Conservation (phyloP, 2,329 filamentous ascomycete species). For the Claviceps sp. region DNA sequence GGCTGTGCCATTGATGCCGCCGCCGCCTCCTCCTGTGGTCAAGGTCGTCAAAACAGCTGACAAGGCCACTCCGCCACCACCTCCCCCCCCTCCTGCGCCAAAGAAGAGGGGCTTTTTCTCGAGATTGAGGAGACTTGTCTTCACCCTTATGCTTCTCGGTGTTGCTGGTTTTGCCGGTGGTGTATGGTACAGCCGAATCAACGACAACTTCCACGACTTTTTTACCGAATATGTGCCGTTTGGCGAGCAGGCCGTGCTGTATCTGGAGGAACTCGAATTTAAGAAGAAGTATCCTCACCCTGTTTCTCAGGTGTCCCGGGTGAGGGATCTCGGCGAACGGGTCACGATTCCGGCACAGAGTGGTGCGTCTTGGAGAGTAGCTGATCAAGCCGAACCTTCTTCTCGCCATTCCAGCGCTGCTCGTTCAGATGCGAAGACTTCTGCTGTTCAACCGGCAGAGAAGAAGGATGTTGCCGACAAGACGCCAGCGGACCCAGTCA, state of each 20-base stretch:
- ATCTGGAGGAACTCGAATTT: slow-evolving; percentile 92
- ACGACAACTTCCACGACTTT: slow-evolving; percentile 97
- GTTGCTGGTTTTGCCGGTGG: slow-evolving; percentile 73
- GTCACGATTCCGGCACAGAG: slow-evolving; percentile 77
- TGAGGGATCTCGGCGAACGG: slow-evolving; percentile 48
- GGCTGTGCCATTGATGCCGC: slow-evolving; percentile 18
- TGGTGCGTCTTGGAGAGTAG: slow-evolving; percentile 69
- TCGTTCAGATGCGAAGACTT: slow-evolving; percentile 16
- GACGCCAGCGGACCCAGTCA: slow-evolving; percentile 10
- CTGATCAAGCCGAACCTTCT: slow-evolving; percentile 42
- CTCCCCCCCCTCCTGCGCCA: slow-evolving; percentile 19
- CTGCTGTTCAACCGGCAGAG: slow-evolving; percentile 11
- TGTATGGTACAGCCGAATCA: slow-evolving; percentile 83
- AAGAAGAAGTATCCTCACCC: slow-evolving; percentile 61
- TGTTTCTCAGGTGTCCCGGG: slow-evolving; percentile 29
- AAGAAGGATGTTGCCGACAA: slow-evolving; percentile 21
- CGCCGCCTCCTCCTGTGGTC: slow-evolving; percentile 6
- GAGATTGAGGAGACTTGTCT: slow-evolving; percentile 62
- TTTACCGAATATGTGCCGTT: slow-evolving; percentile 96
- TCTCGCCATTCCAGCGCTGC: slow-evolving; percentile 50
- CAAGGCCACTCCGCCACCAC: slow-evolving; percentile 13
- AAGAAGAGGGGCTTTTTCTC: slow-evolving; percentile 54
- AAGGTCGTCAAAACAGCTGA: background rate
- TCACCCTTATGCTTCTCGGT: slow-evolving; percentile 64
- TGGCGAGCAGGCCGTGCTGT: slow-evolving; percentile 86